Evolutionary conservation across 2,329 filamentous ascomycete species (phyloP), one percentile per base, ranked within the genome.

Genomic region (Rhytidhysteron rufulum): DNA sequence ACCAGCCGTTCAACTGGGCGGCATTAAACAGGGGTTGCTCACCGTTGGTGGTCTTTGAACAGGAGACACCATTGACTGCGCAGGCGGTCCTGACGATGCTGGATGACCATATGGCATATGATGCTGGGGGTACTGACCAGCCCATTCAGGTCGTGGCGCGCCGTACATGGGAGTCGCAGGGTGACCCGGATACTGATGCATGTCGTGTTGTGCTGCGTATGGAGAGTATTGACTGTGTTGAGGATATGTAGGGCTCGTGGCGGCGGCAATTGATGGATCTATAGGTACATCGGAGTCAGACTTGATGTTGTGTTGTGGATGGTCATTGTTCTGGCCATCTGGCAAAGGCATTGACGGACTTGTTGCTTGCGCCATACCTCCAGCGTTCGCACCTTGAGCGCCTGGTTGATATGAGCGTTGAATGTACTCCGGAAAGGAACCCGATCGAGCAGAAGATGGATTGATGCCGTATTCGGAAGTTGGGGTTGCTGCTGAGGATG

Each of bases 311-410:
- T 65, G 61, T 68, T 79, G 76, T 74, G 80, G 78, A 75, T 83
- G 84, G 79, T 77, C 71, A 75, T 72, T 84, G 74, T 78, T 76
- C 62, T 75, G 74, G 68, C 76, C 86, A 88, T 89, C 86, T 79
- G 83, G 79, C 75, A 87, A 76, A 82, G 85, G 79, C 78, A 88
- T 80, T 73, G 88, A 95, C 89, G 88, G 87, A 95, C 90, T 95
- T 85, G 88, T 88, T 85, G 88, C 82, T 88, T 95, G 89, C 82
- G 90, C 88, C 90, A 96, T 96, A 83, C 84, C 85, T 82, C 82
- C 85, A 72, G 84, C 80, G 72, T 82, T 82, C 72, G 79, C 82
- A 69, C 82, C 78, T 67, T 82, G 80, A 68, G 79, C 83, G 73
- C 79, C 80, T 69, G 87, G 82, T 70, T 88, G 85, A 75, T 93